Conservation (phyloP, 2,329 filamentous ascomycete species). For the Cryphonectria naterciae region DNA sequence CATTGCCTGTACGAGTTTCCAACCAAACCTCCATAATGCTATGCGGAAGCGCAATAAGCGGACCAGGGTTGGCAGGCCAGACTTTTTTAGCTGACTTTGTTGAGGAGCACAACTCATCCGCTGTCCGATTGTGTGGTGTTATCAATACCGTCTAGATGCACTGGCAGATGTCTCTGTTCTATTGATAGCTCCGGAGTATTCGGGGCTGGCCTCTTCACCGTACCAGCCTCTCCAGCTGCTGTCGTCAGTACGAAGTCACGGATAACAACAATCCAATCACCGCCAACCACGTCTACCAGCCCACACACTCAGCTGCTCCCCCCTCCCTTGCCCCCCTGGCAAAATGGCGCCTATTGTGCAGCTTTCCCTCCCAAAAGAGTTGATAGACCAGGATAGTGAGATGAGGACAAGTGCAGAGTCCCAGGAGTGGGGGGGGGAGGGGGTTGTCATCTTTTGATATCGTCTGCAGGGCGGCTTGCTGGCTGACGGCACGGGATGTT, state of each 20-base stretch:
- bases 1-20: background rate
- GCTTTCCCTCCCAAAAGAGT: background rate
- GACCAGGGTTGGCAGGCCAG: background rate
- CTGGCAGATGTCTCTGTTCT: slow-evolving; percentile 14
- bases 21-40: background rate
- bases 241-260: slow-evolving; percentile 33
- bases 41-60: background rate
- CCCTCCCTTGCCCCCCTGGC: slow-evolving; percentile 26
- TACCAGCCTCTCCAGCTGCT: slow-evolving; percentile 34
- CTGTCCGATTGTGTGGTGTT: background rate
- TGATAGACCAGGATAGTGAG: slow-evolving; percentile 14
- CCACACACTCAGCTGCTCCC: slow-evolving; percentile 36
- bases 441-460: slow-evolving; percentile 13
- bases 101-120: background rate
- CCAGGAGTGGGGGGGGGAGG: background rate
- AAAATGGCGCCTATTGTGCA: slow-evolving; percentile 28
- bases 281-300: slow-evolving; percentile 40
- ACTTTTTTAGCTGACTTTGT: background rate
- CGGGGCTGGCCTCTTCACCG: slow-evolving; percentile 37
- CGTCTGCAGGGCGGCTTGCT: slow-evolving; percentile 16
- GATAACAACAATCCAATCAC: slow-evolving; percentile 38
- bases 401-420: slow-evolving; percentile 25
- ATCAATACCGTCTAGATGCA: background rate
- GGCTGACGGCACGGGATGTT: slow-evolving; percentile 13
- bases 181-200: slow-evolving; percentile 19